Evolutionary conservation across 2,329 filamentous ascomycete genomes (phyloP).

Genomic region (Madurella fahalii): DNA sequence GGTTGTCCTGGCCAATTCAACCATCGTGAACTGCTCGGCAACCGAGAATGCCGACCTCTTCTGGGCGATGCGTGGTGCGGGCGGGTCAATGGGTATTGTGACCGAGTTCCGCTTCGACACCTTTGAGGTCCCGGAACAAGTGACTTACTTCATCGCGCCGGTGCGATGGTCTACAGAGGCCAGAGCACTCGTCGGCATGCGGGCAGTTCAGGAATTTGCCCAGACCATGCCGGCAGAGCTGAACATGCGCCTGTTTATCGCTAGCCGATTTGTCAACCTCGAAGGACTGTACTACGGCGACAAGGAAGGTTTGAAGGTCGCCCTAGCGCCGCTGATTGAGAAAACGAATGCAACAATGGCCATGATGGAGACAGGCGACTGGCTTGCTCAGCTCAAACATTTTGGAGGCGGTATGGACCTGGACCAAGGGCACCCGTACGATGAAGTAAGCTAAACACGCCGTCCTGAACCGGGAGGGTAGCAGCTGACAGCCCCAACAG

Average conservation of each 20-base stretch:
- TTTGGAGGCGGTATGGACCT: slow-evolving; percentile 31
- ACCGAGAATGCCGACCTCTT: slow-evolving; percentile 38
- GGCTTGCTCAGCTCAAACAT: slow-evolving; percentile 32
- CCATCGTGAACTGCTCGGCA: slow-evolving; percentile 31
- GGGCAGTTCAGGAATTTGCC: slow-evolving; percentile 30
- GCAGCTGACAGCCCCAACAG: slow-evolving; percentile 23
- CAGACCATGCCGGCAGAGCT: slow-evolving; percentile 37
- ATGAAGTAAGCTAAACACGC: slow-evolving; percentile 18
- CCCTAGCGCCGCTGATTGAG: slow-evolving; percentile 33
- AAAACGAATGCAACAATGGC: slow-evolving; percentile 33
- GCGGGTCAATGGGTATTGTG: slow-evolving; percentile 38
- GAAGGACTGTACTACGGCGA: slow-evolving; percentile 39
- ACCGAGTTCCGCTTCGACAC: slow-evolving; percentile 39
- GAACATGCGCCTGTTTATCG: slow-evolving; percentile 40
- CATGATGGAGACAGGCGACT: slow-evolving; percentile 29
- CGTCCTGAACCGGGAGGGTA: background rate
- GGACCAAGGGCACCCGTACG: slow-evolving; percentile 31
- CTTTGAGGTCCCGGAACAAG: slow-evolving; percentile 33
- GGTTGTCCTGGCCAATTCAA: slow-evolving; percentile 37
- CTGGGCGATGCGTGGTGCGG: slow-evolving; percentile 41
- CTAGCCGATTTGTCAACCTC: slow-evolving; percentile 33
- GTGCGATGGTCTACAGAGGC: slow-evolving; percentile 29
- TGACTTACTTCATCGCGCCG: slow-evolving; percentile 32
- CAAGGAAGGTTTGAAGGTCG: slow-evolving; percentile 31
- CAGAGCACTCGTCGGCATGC: slow-evolving; percentile 26